These are phyloP conservation scores for Lepidium africanum DNA, from an alignment of 345 rosid species.

Conservation along the genomic window DNA sequence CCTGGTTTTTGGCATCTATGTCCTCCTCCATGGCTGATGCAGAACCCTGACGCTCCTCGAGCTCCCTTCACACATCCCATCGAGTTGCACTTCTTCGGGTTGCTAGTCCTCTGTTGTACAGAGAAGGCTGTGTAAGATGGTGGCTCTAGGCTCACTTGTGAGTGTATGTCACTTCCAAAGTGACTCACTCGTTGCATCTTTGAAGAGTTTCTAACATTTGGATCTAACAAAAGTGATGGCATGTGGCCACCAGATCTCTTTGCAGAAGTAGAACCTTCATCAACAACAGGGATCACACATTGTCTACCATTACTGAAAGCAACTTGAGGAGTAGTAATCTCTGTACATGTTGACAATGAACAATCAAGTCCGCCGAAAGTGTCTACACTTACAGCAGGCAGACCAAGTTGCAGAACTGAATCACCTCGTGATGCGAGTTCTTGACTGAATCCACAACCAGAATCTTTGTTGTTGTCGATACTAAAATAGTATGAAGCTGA, in stretches of 20 bases:
- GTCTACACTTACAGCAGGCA: constrained; percentile 42
- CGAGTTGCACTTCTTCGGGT: constrained; percentile 58
- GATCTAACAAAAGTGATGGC: constrained; percentile 72
- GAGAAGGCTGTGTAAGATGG: constrained; percentile 28
- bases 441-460: constrained; percentile 24
- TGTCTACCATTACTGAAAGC: constrained; percentile 26
- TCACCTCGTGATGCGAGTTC: constrained; percentile 33
- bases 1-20: constrained; percentile 86
- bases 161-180: constrained; percentile 27
- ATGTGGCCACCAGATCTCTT: constrained; percentile 92
- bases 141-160: constrained; percentile 38
- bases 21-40: constrained; percentile 94
- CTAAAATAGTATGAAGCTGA: constrained; percentile 42
- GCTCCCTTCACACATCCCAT: constrained; percentile 79
- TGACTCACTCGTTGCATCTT: constrained; percentile 25
- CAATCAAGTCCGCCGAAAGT: constrained; percentile 30
- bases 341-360: constrained; percentile 40
- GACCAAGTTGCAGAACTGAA: constrained; percentile 68
- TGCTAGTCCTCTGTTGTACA: constrained; percentile 31
- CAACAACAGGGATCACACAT: constrained; percentile 51
- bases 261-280: constrained; percentile 91
- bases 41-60: constrained; percentile 75
- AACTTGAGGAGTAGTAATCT: constrained; percentile 19
- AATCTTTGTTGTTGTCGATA: constrained; percentile 25
- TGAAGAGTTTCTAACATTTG: constrained; percentile 22